Evolutionary conservation across 495 filamentous ascomycete genomes (phyloP), one percentile per base, ranked within the genome.

Genomic region (Chaetomidium leptoderma): DNA sequence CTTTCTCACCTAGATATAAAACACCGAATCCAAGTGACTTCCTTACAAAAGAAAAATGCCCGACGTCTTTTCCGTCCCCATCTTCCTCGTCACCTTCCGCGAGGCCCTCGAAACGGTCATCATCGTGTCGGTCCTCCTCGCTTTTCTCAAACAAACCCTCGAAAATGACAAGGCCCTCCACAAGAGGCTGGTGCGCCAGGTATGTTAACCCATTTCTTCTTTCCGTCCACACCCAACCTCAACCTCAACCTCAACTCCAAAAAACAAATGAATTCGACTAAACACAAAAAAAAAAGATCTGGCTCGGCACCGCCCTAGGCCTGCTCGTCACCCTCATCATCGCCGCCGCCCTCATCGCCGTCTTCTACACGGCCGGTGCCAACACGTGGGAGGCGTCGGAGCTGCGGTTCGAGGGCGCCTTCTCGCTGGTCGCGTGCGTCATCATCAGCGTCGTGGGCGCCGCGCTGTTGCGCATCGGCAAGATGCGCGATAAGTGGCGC

Each of bases 11-110:
- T n/a, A n/a, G n/a, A n/a, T n/a, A n/a, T n/a, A n/a, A n/a, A n/a
- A n/a, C n/a, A n/a, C n/a, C n/a, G n/a, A n/a, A n/a, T n/a, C n/a
- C n/a, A n/a, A n/a, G n/a, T n/a, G n/a, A n/a, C n/a, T n/a, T n/a
- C n/a, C n/a, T n/a, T n/a, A n/a, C n/a, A n/a, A n/a, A n/a, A n/a
- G n/a, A n/a, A 53, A 19, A 42, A 53, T 53, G 36, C 50, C 50
- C 36, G 37, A 42, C 50, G 81, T 87, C 59, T 88, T 87, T 63
- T 74, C 82, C 46, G 79, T 87, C 10, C 84, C 84, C 49, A 81
- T 93, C 46, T 95, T 93, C 73, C 91, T 95, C 73, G 86, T 95
- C 67, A 82, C 84, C 64, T 92, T 93, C 64, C 86, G 90, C 66
- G 90, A 95, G 76, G 85, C 84, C 33, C 73, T 95, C 23, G 90